Evolutionary conservation across 75 land plant genomes (phyloP).

Genomic region (Sequoiadendron giganteum): DNA sequence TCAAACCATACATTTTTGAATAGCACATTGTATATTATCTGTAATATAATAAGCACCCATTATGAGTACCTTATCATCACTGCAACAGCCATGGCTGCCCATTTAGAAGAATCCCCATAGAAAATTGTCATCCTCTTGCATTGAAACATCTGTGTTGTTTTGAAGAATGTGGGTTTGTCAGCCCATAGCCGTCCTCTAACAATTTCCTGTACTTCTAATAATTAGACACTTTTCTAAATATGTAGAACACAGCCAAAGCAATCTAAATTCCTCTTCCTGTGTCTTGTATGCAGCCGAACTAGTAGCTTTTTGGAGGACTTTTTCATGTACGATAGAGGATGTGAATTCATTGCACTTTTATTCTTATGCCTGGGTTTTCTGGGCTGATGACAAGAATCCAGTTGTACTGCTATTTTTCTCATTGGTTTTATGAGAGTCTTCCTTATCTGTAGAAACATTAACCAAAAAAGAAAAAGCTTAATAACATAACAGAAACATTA

Average conservation of each 20-base stretch:
- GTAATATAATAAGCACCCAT: too few relatives aligned
- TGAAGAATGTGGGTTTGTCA: background rate
- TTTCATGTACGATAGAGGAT: background rate
- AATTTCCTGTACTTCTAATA: background rate
- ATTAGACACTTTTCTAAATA: background rate
- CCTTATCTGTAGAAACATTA: background rate
- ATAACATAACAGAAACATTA: too few relatives aligned
- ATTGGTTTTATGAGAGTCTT: constrained; percentile 6
- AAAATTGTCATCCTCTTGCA: background rate
- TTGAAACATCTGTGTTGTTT: background rate
- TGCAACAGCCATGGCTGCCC: too few relatives aligned
- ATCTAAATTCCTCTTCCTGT: background rate
- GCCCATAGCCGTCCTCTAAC: background rate
- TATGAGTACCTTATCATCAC: too few relatives aligned
- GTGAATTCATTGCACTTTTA: background rate
- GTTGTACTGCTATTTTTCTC: background rate
- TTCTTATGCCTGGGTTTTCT: background rate
- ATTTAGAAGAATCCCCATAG: background rate
- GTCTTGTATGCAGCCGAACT: background rate
- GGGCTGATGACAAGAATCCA: background rate
- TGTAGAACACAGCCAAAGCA: constrained; percentile 6
- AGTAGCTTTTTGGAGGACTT: background rate
- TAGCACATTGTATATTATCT: too few relatives aligned
- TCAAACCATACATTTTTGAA: too few relatives aligned
- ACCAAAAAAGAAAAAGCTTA: background rate